Evolutionary conservation across 139 green algal species (phyloP), one percentile per base, ranked within the genome.

Genomic region (Closterium sp.): DNA sequence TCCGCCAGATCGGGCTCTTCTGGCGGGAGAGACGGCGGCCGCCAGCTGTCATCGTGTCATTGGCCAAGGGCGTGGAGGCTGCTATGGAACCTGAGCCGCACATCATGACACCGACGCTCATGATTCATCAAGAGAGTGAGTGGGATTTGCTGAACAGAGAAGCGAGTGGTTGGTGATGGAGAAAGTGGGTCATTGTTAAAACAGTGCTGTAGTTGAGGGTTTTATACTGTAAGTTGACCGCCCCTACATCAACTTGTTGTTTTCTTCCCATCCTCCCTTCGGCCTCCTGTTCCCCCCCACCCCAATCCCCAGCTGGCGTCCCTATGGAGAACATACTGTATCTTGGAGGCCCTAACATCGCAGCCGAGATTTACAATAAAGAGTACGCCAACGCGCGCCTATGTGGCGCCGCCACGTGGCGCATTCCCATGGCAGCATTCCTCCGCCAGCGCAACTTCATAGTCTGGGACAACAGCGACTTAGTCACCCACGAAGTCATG

Each of bases 401-500:
- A 6, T 95, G 93, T 79, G 93, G 93, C 27, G 28, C 70, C 45
- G 45, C 30, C 27, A n/a, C 86, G n/a, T 94, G 91, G 93, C 86
- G 93, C 24, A 50, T 31, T 22, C 38, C 93, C 29, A 50, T 95
- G 38, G 87, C 93, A 9, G 31, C 28, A 10, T 94, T 95, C 34
- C 27, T 95, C 2, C 86, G 85, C 42, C 86, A 94, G 86, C 86
- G 45, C 22, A 85, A 94, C 70, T 94, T 95, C n/a, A 30, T 86
- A 22, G 93, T 95, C 22, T 95, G 93, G 93, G 93, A 95, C 86
- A 94, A 95, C 91, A 50, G 42, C 73, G 91, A 95, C 91, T 13
- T 95, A n/a, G 85, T 94, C 32, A 95, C 91, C 21, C 93, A 95
- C 38, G 93, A 95, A 88, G 90, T 95, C 21, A 95, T 95, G 93